Conservation (phyloP, 2,329 filamentous ascomycete species). For the Phyllachora maydis region DNA sequence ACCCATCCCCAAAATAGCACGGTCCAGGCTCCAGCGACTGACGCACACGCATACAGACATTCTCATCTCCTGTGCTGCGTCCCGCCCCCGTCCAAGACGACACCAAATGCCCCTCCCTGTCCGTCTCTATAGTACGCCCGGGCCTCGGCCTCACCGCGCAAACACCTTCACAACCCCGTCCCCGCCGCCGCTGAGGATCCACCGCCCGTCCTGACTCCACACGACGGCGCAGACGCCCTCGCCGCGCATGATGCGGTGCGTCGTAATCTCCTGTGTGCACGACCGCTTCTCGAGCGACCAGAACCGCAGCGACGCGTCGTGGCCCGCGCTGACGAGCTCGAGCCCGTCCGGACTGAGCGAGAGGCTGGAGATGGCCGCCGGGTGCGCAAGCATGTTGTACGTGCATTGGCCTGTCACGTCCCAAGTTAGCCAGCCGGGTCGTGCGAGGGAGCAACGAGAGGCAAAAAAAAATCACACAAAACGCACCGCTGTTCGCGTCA, state of each 20-base stretch:
- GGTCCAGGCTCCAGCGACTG: too few species aligned
- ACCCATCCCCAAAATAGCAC: too few species aligned
- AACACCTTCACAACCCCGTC: conserved; percentile 95
- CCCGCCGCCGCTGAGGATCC: conserved; percentile 85
- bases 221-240: conserved; percentile 88
- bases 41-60: too few species aligned
- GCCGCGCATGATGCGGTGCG: conserved; percentile 81
- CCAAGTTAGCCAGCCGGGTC: not conserved
- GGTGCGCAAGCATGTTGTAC: conserved; percentile 95
- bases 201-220: conserved; percentile 88
- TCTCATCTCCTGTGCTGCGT: too few species aligned
- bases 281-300: conserved; percentile 92
- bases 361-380: conserved; percentile 76
- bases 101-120: too few species aligned
- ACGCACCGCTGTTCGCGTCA: conserved; percentile 93
- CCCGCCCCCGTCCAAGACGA: too few species aligned
- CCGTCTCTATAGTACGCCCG: too few species aligned
- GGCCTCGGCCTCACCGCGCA: conserved; percentile 26
- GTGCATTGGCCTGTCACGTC: conserved; percentile 70
- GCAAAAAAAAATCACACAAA: not conserved
- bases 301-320: conserved; percentile 88
- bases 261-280: conserved; percentile 89
- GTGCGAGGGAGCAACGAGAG: too few species aligned
- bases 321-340: conserved; percentile 87
- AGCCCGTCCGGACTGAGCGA: conserved; percentile 83